Conservation (phyloP, 2,329 filamentous ascomycete genomes). For the Thelonectria blattea region DNA sequence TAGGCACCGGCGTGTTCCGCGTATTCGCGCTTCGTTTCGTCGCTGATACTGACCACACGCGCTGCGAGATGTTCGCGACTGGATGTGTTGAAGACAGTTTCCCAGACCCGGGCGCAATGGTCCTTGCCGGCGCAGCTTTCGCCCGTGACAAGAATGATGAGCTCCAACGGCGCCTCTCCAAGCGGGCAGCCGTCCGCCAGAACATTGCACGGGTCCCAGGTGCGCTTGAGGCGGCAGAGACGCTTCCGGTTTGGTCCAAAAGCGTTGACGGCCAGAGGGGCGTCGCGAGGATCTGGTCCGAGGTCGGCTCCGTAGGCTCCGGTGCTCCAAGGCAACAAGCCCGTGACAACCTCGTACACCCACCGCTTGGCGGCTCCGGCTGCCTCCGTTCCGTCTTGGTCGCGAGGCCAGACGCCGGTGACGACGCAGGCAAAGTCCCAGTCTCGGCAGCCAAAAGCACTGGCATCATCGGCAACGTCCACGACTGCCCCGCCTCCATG, state of each 20-base stretch:
- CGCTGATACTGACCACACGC: conserved; percentile 59
- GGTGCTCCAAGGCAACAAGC: conserved; percentile 55
- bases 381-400: conserved; percentile 52
- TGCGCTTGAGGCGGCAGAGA: conserved; percentile 43
- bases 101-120: conserved; percentile 62
- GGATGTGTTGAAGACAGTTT: conserved; percentile 43
- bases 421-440: conserved; percentile 70
- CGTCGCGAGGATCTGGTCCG: conserved; percentile 66
- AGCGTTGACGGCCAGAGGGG: conserved; percentile 54
- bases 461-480: conserved; percentile 51
- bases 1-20: conserved; percentile 56
- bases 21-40: conserved; percentile 63
- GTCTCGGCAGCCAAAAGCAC: conserved; percentile 67
- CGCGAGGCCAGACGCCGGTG: conserved; percentile 65
- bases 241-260: conserved; percentile 62
- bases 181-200: conserved; percentile 59
- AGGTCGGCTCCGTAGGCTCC: conserved; percentile 68
- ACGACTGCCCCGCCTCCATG: conserved; percentile 62
- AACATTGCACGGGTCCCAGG: conserved; percentile 56
- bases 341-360: conserved; percentile 59
- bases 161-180: conserved; percentile 46
- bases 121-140: conserved; percentile 65
- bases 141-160: conserved; percentile 65
- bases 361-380: conserved; percentile 52
- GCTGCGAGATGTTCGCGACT: conserved; percentile 41